Conservation (phyloP, 169 alveolate genomes). For the Cryptosporidium xiaoi region DNA sequence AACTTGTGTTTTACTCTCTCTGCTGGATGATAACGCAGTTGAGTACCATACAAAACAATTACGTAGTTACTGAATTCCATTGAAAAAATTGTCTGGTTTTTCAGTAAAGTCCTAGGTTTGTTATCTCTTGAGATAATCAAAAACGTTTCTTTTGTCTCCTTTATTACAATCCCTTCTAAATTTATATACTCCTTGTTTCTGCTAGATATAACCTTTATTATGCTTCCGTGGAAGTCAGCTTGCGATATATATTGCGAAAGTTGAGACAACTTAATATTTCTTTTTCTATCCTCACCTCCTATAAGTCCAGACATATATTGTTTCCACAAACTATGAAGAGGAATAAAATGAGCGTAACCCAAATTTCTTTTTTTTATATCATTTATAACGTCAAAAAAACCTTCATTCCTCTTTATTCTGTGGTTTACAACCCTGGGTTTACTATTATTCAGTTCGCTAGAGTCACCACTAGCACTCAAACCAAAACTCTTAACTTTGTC, state of each 20-base stretch:
- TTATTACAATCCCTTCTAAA: constrained; percentile 48
- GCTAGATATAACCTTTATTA: constrained; percentile 37
- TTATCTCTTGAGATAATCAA: constrained; percentile 48
- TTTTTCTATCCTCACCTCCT: background rate
- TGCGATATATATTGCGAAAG: constrained; percentile 44
- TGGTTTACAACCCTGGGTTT: constrained; percentile 3
- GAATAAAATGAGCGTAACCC: constrained; percentile 39
- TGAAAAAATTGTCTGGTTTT: constrained; percentile 17
- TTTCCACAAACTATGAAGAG: constrained; percentile 58
- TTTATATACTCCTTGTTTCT: constrained; percentile 42
- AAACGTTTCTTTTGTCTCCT: constrained; percentile 71
- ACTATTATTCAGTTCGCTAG: background rate
- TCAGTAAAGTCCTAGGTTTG: constrained; percentile 33
- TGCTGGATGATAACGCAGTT: constrained; percentile 56
- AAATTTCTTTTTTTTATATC: constrained; percentile 39
- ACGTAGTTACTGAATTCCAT: constrained; percentile 18
- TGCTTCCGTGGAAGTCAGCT: constrained; percentile 48
- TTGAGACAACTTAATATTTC: constrained; percentile 14
- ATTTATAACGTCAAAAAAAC: constrained; percentile 28
- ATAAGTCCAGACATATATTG: constrained; percentile 35
- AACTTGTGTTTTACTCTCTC: constrained; percentile 69
- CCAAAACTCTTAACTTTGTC: constrained; percentile 35
- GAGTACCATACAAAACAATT: constrained; percentile 44
- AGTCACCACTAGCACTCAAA: too few species aligned
- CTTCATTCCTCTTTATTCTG: constrained; percentile 23